phyloP scores from a whole-genome alignment of 495 filamentous ascomycete genomes.

The Aspergillus ostianus region DNA sequence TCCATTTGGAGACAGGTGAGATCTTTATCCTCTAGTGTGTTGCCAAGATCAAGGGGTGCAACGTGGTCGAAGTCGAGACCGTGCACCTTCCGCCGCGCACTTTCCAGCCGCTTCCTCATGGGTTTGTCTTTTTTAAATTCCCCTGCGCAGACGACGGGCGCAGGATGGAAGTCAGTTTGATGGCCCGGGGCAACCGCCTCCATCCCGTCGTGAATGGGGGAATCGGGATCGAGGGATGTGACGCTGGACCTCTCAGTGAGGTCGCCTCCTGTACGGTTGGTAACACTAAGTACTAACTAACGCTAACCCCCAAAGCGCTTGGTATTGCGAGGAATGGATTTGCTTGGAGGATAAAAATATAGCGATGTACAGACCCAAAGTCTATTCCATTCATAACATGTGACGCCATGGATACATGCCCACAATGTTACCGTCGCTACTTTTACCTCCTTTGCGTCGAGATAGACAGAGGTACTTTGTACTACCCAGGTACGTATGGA shows the following conservation, averaged over 20 bases:
- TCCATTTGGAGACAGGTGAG: constrained; percentile 21
- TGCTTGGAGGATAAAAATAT: neutral
- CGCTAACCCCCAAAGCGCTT: no score
- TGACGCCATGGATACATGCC: no score
- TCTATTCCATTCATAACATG: no score
- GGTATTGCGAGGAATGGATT: neutral
- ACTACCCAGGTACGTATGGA: no score
- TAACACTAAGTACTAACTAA: neutral
- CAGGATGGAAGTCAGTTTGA: neutral
- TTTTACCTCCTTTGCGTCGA: no score
- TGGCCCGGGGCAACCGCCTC: neutral
- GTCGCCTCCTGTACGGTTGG: neutral
- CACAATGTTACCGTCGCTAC: no score
- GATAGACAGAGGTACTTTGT: no score
- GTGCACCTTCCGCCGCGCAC: constrained; percentile 9
- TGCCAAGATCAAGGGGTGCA: constrained; percentile 31
- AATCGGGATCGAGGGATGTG: neutral
- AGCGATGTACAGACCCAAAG: neutral
- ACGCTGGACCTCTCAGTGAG: neutral
- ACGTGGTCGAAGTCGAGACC: constrained; percentile 26
- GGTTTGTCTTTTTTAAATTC: neutral
- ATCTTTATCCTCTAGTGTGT: constrained; percentile 29
- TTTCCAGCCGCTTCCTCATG: constrained; percentile 6
- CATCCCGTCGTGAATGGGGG: neutral
- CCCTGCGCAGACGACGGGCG: neutral